phyloP scores from a whole-genome alignment of 352 stramenopile species.

The Phytophthora melonis region DNA sequence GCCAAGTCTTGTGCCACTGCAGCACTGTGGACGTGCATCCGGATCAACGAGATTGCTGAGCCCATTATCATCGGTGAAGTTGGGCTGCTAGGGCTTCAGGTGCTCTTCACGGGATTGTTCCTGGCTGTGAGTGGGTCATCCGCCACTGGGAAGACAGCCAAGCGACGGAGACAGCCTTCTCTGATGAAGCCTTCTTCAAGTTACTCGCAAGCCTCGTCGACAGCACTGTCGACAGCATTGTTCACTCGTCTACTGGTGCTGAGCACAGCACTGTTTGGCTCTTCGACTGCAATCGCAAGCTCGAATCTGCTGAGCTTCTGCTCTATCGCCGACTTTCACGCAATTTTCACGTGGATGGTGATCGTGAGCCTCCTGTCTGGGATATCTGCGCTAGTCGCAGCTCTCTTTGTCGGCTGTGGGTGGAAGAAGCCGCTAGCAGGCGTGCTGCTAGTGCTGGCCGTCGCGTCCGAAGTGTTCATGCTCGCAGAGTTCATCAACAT shows the following conservation, averaged over 20 bases:
- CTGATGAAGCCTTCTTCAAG: not conserved
- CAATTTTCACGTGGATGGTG: conserved; percentile 44
- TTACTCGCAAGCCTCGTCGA: not conserved
- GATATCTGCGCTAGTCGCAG: conserved; percentile 29
- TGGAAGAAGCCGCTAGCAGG: conserved; percentile 28
- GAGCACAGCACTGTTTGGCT: conserved; percentile 21
- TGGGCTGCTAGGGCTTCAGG: conserved; percentile 22
- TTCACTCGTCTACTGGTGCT: conserved; percentile 20
- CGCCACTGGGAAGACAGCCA: conserved; percentile 9
- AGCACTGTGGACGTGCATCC: conserved; percentile 6
- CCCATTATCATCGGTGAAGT: conserved; percentile 20
- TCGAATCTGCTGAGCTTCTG: conserved; percentile 40
- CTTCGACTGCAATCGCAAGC: conserved; percentile 31
- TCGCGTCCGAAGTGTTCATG: conserved; percentile 27
- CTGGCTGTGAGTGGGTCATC: conserved; percentile 8
- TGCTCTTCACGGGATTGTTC: conserved; percentile 31
- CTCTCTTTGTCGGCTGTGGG: conserved; percentile 29
- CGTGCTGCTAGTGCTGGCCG: conserved; percentile 28
- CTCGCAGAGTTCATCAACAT: conserved; percentile 30
- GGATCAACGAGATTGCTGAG: conserved; percentile 18
- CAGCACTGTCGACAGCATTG: not conserved
- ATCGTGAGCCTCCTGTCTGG: conserved; percentile 35
- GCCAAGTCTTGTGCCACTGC: conserved; percentile 20
- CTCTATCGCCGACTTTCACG: conserved; percentile 33
- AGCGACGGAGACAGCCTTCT: conserved; percentile 17